phyloP scores from a whole-genome alignment of 1,139 yeast species.

The Debaryomyces psychrophilus region DNA sequence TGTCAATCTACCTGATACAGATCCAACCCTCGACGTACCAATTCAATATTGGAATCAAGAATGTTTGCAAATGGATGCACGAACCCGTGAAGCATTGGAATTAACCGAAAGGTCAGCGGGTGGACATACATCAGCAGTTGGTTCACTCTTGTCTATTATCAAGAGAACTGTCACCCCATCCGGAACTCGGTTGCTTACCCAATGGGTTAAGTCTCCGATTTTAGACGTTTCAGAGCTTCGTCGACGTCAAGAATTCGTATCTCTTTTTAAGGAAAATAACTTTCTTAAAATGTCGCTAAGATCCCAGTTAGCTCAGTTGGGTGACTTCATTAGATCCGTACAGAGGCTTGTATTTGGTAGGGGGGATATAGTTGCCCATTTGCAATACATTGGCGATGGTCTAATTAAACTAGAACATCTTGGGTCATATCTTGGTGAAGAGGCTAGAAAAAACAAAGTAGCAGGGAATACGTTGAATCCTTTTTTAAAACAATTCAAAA shows the following conservation, averaged over 20 bases:
- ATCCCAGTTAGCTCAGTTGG: constrained; percentile 29
- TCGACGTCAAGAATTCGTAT: constrained; percentile 65
- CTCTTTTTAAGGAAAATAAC: constrained; percentile 48
- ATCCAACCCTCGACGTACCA: constrained; percentile 43
- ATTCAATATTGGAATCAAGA: constrained; percentile 44
- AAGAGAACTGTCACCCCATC: constrained; percentile 76
- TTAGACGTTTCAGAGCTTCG: constrained; percentile 58
- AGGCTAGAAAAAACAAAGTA: constrained; percentile 17
- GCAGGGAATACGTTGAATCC: constrained; percentile 16
- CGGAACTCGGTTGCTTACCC: constrained; percentile 74
- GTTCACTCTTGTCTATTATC: constrained; percentile 70
- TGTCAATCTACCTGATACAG: constrained; percentile 45
- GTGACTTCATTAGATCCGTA: constrained; percentile 43
- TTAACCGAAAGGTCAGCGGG: constrained; percentile 55
- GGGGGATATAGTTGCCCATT: constrained; percentile 37
- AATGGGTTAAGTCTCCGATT: constrained; percentile 86
- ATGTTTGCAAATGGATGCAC: constrained; percentile 75
- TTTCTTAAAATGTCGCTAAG: constrained; percentile 35
- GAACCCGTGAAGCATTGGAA: constrained; percentile 84
- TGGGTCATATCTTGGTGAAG: constrained; percentile 24
- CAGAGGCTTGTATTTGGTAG: constrained; percentile 42
- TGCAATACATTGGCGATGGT: constrained; percentile 38
- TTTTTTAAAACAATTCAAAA: constrained; percentile 29
- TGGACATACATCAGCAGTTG: constrained; percentile 59
- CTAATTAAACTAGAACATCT: constrained; percentile 30